These are phyloP conservation scores for Henckelia pumila DNA, from an alignment of 257 asterid genomes.

Conservation along the genomic window DNA sequence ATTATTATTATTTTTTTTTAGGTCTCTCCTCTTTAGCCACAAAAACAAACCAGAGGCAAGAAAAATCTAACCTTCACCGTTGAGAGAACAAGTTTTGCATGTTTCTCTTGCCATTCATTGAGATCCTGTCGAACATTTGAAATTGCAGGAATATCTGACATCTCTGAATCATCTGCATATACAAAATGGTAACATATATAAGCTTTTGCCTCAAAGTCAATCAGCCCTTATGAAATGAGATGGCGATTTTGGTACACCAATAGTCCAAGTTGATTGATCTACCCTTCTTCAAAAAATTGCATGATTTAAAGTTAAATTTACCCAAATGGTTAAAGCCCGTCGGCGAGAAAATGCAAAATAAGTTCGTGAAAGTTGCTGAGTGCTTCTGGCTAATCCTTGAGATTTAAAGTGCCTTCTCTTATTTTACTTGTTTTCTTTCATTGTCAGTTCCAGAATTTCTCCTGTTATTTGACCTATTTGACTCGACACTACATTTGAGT, in stretches of 20 bases:
- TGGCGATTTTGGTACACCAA: constrained; percentile 8
- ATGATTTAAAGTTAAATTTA: neutral
- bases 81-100: constrained; percentile 83
- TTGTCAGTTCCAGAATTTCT: neutral
- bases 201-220: constrained; percentile 22
- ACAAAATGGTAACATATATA: constrained; percentile 24
- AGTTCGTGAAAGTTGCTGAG: constrained; percentile 4
- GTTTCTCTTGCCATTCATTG: constrained; percentile 87
- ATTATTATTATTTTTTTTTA: no score
- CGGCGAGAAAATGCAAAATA: constrained; percentile 15
- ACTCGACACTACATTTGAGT: neutral
- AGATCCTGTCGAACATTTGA: constrained; percentile 92
- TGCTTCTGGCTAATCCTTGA: constrained; percentile 6
- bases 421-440: neutral
- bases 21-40: constrained; percentile 8
- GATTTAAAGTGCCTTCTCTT: neutral
- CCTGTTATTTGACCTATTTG: neutral
- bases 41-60: neutral
- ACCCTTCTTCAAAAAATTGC: neutral
- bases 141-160: constrained; percentile 71
- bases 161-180: constrained; percentile 68
- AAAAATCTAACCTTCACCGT: constrained; percentile 67
- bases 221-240: constrained; percentile 13
- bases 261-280: constrained; percentile 5
- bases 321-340: neutral